Conservation (phyloP, 2,329 filamentous ascomycete species). For the Tolypocladium cylindrosporum region DNA sequence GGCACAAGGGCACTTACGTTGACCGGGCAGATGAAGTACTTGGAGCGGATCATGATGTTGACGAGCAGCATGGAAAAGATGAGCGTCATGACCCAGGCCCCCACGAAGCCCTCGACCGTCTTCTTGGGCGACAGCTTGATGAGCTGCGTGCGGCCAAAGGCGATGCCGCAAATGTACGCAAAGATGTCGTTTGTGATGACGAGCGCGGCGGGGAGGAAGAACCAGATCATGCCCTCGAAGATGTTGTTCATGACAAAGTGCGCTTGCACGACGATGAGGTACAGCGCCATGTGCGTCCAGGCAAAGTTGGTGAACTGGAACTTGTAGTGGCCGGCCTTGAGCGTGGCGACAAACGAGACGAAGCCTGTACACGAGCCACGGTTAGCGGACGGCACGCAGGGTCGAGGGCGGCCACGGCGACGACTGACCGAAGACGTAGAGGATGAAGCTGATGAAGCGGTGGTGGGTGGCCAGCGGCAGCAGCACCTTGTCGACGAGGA, state of each 20-base stretch:
- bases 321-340: constrained; percentile 92
- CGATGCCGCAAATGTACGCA: constrained; percentile 94
- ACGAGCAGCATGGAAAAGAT: constrained; percentile 75
- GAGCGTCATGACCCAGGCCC: constrained; percentile 91
- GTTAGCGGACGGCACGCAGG: constrained; percentile 6
- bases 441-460: constrained; percentile 95
- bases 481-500: constrained; percentile 87
- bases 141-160: constrained; percentile 89
- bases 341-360: constrained; percentile 91
- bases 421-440: constrained; percentile 84
- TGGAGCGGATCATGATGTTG: constrained; percentile 77
- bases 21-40: constrained; percentile 97
- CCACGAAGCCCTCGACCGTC: constrained; percentile 95
- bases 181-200: constrained; percentile 99
- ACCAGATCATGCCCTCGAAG: constrained; percentile 99
- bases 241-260: constrained; percentile 99
- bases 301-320: constrained; percentile 99
- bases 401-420: not conserved
- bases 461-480: constrained; percentile 93
- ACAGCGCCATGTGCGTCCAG: constrained; percentile 98
- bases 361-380: constrained; percentile 52
- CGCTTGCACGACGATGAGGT: constrained; percentile 93
- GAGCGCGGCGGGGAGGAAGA: constrained; percentile 87
- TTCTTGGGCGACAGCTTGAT: constrained; percentile 99
- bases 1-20: constrained; percentile 44